Evolutionary conservation across 129 eudicot genomes (phyloP), one percentile per base, ranked within the genome.

Genomic region (Flaveria linearis): DNA sequence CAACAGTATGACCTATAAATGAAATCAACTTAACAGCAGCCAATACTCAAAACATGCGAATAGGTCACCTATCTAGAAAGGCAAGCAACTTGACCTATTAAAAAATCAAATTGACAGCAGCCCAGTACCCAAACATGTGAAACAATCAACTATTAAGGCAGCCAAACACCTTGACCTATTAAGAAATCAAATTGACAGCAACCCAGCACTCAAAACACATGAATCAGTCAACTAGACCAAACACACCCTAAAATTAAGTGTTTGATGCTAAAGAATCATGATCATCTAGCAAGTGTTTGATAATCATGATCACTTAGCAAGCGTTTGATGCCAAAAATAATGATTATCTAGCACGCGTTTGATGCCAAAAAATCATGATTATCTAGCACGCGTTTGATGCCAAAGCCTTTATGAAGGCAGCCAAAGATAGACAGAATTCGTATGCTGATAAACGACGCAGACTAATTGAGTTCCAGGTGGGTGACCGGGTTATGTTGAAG

Each of bases 131-230:
- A 1, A 36, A 5, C 7, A 36, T 36, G 7, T 0, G 7, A 73
- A 73, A 13, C 74, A 66, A 13, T 57, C 41, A 71, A 16, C 39
- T 22, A 52, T 25, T 23, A 45, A 25, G 17, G 64, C 41, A 80
- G 25, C 3, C 60, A 72, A 52, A 36, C 45, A 61, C 25, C 33
- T 69, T 11, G 69, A 28, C 69, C 33, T 41, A 9, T 47, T 12
- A 7, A 73, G 15, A 55, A 45, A 63, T 36, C 6, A 49, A 53
- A 26, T 4, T 62, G 68, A 62, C 45, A 60, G 26, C 61, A 61
- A 25, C 67, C 1, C 67, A 26, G 10, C 5, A 62, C 68, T 7
- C 68, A 62, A 62, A 62, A 62, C 58, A 52, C 8, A 4, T 2
- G 17, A 20, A 52, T 6, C 22, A 12, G n/a, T 49, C 53, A 57